Conservation (phyloP, 371 early-diverging fungal species). For the Mucor plumbeus region DNA sequence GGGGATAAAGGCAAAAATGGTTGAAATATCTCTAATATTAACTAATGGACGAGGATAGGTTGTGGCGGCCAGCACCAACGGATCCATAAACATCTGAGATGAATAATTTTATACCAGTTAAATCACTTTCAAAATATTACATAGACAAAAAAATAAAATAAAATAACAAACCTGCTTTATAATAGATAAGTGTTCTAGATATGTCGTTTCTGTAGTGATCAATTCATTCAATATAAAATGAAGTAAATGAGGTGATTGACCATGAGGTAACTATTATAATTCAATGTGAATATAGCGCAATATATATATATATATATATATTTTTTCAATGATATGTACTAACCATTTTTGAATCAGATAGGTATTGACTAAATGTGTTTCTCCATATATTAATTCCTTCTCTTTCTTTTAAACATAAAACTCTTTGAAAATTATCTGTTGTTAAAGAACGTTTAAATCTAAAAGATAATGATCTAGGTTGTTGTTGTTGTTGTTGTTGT, state of each 20-base stretch:
- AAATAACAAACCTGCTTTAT: slow-evolving; percentile 44
- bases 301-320: too few species aligned
- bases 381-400: slow-evolving; percentile 28
- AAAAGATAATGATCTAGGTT: slow-evolving; percentile 17
- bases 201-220: slow-evolving; percentile 53
- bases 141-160: not conserved
- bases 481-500: not conserved
- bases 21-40: slow-evolving; percentile 41
- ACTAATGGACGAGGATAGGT: slow-evolving; percentile 40
- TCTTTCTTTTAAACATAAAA: slow-evolving; percentile 16
- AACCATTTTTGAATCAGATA: slow-evolving; percentile 23
- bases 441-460: slow-evolving; percentile 18
- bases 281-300: not conserved
- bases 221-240: slow-evolving; percentile 51
- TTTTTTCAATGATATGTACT: slow-evolving; percentile 7
- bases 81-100: slow-evolving; percentile 56
- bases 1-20: slow-evolving; percentile 53
- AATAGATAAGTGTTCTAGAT: slow-evolving; percentile 47
- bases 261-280: slow-evolving; percentile 17
- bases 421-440: slow-evolving; percentile 8
- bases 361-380: slow-evolving; percentile 13
- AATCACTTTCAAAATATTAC: not conserved
- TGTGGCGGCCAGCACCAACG: slow-evolving; percentile 45
- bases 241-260: slow-evolving; percentile 40
- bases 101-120: slow-evolving; percentile 2